These are phyloP conservation scores for Myxozyma sirexii DNA, from an alignment of 805 yeast genomes.

Conservation along the genomic window DNA sequence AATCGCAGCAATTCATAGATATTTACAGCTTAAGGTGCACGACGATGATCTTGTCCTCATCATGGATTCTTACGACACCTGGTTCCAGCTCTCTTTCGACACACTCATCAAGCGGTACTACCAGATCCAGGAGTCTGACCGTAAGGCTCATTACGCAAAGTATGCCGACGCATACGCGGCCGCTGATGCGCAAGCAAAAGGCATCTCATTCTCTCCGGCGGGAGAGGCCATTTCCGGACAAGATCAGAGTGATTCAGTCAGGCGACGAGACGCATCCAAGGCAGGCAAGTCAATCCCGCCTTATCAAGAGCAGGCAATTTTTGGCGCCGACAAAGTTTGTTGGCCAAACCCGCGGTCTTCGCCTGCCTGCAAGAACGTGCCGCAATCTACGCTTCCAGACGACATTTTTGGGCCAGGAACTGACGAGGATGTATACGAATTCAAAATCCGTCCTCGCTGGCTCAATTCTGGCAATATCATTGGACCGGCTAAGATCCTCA, in stretches of 20 bases:
- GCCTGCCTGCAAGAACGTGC: conserved; percentile 29
- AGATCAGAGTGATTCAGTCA: background rate
- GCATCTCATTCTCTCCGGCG: conserved; percentile 4
- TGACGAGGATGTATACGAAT: conserved; percentile 21
- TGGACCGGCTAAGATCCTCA: conserved; percentile 24
- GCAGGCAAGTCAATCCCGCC: conserved; percentile 5
- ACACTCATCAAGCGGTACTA: conserved; percentile 25
- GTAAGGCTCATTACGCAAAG: conserved; percentile 18
- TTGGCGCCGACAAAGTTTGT: conserved; percentile 34
- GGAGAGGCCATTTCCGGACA: conserved; percentile 5
- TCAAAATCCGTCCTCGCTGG: conserved; percentile 31
- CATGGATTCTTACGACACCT: conserved; percentile 34
- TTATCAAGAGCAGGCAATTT: conserved; percentile 22
- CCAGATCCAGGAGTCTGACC: conserved; percentile 23
- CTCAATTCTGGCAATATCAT: conserved; percentile 32
- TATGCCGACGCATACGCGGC: conserved; percentile 4
- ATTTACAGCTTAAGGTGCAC: conserved; percentile 24
- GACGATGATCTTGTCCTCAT: conserved; percentile 34
- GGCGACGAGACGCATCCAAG: conserved; percentile 4
- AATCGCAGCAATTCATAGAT: conserved; percentile 32
- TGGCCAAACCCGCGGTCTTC: conserved; percentile 30
- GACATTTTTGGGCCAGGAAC: conserved; percentile 30
- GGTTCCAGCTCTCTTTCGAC: conserved; percentile 34
- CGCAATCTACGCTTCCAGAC: conserved; percentile 19
- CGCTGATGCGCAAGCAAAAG: conserved; percentile 1